Base-by-base conservation (phyloP, 208 protist species). In the Crithidia expoeki region DNA sequence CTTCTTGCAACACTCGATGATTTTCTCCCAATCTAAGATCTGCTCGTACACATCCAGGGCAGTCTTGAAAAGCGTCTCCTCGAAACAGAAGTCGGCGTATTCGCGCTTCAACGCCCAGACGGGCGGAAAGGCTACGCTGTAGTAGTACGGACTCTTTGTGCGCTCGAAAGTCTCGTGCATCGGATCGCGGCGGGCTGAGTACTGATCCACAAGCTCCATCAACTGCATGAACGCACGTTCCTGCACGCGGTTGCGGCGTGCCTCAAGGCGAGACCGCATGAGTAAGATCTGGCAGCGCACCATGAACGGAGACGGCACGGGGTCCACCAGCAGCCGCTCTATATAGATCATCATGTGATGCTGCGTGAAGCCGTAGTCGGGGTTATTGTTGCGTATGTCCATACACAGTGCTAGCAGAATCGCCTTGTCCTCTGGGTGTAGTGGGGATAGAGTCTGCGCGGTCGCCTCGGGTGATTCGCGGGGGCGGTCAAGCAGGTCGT, bases 321-420 rank as follows among this genome's bases (percentile, higher is more conserved):
- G 80, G 58, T 97, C 87, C 12, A 80, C 78, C 10, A 98, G 68
- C 3, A 98, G 80, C 5, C 92, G 79, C 61, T 96, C 90, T 16
- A 97, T 76, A 79, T 97, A 98, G 12, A 89, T 89, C 68, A 88
- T 82, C 81, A 96, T 96, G 79, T 90, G 85, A 68, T 96, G 87
- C 59, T 84, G 76, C 42, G 92, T 97, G 38, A 98, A 86, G 49
- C 93, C 92, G 76, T 96, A 73, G 64, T 90, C 56, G 16, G 95
- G 95, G 72, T 97, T 97, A 34, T 83, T 85, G 75, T 96, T 95
- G 38, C 81, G 81, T 30, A 97, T 91, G 56, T 97, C 85, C 44
- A 79, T 77, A 74, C 92, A 96, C 25, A 97, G 67, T 6, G 90
- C 86, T 21, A 97, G 82, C 19, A 97, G 60, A 49, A 97, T 86